Percentiles rank a stretch among this genome's conserved stretches.
Conservation (phyloP, 1,139 yeast genomes). For the Zygosaccharomyces pseudobailii region DNA sequence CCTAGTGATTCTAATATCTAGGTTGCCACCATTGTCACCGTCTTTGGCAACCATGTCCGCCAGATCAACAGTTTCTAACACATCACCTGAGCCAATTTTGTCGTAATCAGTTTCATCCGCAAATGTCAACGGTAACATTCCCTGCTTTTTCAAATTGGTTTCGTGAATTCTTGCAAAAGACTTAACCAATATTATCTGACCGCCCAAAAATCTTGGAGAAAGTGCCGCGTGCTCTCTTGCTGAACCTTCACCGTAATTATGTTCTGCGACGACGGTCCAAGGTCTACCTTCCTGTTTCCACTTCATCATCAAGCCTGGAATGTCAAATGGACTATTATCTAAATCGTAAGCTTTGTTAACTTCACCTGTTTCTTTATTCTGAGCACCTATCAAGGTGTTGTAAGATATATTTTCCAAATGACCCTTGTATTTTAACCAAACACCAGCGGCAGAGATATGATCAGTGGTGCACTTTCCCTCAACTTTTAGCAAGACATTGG, state of each 20-base stretch:
- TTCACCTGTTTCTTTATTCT: constrained; percentile 93
- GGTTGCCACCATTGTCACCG: constrained; percentile 82
- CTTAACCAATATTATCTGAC: constrained; percentile 80
- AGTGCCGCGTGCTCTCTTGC: constrained; percentile 99
- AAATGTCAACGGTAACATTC: constrained; percentile 90
- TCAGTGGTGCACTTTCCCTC: constrained; percentile 98
- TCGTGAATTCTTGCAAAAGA: constrained; percentile 95
- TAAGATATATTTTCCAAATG: constrained; percentile 92
- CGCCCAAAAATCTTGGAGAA: constrained; percentile 92
- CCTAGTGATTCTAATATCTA: constrained; percentile 69
- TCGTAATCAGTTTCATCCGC: constrained; percentile 89
- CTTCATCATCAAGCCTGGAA: constrained; percentile 95
- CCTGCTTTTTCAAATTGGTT: constrained; percentile 91
- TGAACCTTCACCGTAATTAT: constrained; percentile 97
- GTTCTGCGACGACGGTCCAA: constrained; percentile 96
- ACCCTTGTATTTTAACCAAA: constrained; percentile 98
- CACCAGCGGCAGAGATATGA: constrained; percentile 98
- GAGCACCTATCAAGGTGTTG: constrained; percentile 95
- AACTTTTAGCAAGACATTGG: constrained; percentile 77
- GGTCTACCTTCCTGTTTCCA: constrained; percentile 84
- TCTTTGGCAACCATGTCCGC: constrained; percentile 70
- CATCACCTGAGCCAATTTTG: constrained; percentile 68
- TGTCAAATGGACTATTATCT: constrained; percentile 71
- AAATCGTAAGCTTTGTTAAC: constrained; percentile 86
- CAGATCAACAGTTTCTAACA: constrained; percentile 71